These are phyloP conservation scores for Ceratobasidium theobromae DNA, from an alignment of 1,284 basidiomycete genomes.

Conservation along the genomic window DNA sequence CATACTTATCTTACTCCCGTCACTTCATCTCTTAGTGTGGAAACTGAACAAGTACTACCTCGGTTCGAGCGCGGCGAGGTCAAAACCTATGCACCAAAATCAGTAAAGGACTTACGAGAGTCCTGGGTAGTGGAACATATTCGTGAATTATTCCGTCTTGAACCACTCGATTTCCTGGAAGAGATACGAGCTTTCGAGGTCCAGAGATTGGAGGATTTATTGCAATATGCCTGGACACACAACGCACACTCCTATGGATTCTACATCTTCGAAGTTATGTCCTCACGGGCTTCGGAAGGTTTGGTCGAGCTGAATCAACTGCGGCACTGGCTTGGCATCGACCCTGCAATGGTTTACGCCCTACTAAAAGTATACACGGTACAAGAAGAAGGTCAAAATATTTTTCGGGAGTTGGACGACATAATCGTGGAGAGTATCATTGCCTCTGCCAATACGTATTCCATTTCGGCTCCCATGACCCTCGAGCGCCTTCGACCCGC, in stretches of 20 bases:
- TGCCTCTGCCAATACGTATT: slow-evolving; percentile 54
- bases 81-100: slow-evolving; percentile 11
- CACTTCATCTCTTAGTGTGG: slow-evolving; percentile 47
- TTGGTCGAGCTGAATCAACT: slow-evolving; percentile 45
- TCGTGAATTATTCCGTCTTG: background rate
- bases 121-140: background rate
- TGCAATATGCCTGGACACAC: slow-evolving; percentile 45
- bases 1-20: background rate
- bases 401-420: slow-evolving; percentile 43
- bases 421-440: slow-evolving; percentile 53
- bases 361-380: slow-evolving; percentile 54
- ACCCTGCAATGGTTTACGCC: slow-evolving; percentile 56
- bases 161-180: background rate
- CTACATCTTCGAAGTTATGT: slow-evolving; percentile 51
- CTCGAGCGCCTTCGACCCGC: slow-evolving; percentile 54
- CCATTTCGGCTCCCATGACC: slow-evolving; percentile 57
- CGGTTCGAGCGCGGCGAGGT: slow-evolving; percentile 53
- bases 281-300: slow-evolving; percentile 36
- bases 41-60: slow-evolving; percentile 55
- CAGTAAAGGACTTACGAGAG: slow-evolving; percentile 1
- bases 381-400: slow-evolving; percentile 54
- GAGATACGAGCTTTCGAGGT: slow-evolving; percentile 3
- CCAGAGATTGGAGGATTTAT: slow-evolving; percentile 29
- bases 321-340: slow-evolving; percentile 49
- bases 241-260: slow-evolving; percentile 58